These are phyloP conservation scores for Fusarium pininemorale DNA, from an alignment of 2,329 filamentous ascomycete genomes.

Conservation along the genomic window DNA sequence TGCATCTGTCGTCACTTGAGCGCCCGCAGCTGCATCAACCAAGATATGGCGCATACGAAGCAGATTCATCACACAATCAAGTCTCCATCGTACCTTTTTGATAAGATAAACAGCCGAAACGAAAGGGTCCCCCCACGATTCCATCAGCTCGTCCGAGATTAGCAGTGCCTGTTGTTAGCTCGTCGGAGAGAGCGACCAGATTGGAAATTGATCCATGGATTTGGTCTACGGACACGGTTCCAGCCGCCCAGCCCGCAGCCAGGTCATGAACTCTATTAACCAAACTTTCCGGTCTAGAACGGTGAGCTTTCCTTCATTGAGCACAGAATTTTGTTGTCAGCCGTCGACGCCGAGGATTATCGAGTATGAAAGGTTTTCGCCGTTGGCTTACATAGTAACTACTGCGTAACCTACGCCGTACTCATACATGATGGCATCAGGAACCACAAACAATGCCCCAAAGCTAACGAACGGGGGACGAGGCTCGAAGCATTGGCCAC, in stretches of 20 bases:
- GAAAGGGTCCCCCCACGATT: constrained; percentile 37
- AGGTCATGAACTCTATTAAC: constrained; percentile 32
- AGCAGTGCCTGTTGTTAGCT: constrained; percentile 16
- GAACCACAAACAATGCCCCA: constrained; percentile 9
- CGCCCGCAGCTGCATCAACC: constrained; percentile 35
- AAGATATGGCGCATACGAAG: constrained; percentile 31
- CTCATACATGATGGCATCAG: constrained; percentile 21
- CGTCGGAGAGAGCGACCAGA: constrained; percentile 34
- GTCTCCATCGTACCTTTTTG: constrained; percentile 4
- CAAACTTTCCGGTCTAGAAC: constrained; percentile 24
- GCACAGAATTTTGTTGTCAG: not conserved
- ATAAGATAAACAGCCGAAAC: constrained; percentile 37
- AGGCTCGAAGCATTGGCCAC: constrained; percentile 33
- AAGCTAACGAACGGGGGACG: constrained; percentile 5
- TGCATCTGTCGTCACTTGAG: constrained; percentile 23
- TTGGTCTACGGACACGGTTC: constrained; percentile 22
- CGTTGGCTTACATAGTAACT: not conserved
- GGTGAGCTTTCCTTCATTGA: constrained; percentile 12
- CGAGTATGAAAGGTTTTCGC: not conserved
- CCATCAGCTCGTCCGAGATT: constrained; percentile 31
- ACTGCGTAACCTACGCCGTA: not conserved
- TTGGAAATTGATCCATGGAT: constrained; percentile 30
- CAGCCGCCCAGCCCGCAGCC: constrained; percentile 21
- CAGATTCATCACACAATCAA: constrained; percentile 8
- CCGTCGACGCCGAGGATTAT: constrained; percentile 10